Conservation (phyloP, 495 filamentous ascomycete genomes). For the Xylaria venustula region DNA sequence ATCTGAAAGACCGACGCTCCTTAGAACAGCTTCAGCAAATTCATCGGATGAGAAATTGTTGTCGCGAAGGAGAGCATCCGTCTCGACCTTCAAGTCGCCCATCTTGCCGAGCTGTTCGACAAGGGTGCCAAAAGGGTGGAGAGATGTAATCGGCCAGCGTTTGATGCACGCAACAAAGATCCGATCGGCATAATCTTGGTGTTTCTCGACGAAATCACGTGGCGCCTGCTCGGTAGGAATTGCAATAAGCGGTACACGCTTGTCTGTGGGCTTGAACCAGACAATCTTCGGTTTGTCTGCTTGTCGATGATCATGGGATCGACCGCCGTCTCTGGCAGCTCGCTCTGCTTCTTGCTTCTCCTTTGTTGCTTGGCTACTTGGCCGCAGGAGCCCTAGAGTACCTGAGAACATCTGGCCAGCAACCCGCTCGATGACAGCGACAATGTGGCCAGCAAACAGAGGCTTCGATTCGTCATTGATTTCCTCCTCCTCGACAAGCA, state of each 20-base stretch:
- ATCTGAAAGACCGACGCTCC: conserved; percentile 87
- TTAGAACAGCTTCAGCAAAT: conserved; percentile 92
- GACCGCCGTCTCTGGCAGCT: conserved; percentile 83
- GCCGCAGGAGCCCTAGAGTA: conserved; percentile 86
- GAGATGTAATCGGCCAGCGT: conserved; percentile 98
- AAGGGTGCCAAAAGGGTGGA: conserved; percentile 96
- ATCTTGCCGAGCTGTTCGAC: conserved; percentile 97
- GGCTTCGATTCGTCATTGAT: conserved; percentile 98
- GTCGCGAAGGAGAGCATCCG: conserved; percentile 92
- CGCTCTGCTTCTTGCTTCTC: conserved; percentile 99
- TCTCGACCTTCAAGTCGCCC: conserved; percentile 95
- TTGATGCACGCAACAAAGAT: conserved; percentile 99
- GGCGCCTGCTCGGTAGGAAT: conserved; percentile 98
- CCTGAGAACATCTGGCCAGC: conserved; percentile 99
- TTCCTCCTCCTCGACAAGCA: conserved; percentile 97
- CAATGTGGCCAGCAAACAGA: conserved; percentile 92
- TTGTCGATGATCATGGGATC: conserved; percentile 72
- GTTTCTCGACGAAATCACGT: conserved; percentile 96
- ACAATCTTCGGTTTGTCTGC: conserved; percentile 99
- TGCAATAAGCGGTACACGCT: conserved; percentile 95
- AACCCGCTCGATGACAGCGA: conserved; percentile 94
- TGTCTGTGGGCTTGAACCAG: conserved; percentile 99
- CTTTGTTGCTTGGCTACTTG: conserved; percentile 98
- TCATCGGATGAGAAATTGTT: conserved; percentile 99
- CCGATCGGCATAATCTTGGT: conserved; percentile 93